Evolutionary conservation across 352 stramenopile genomes (phyloP).

Genomic region (Globisporangium iwayamae): DNA sequence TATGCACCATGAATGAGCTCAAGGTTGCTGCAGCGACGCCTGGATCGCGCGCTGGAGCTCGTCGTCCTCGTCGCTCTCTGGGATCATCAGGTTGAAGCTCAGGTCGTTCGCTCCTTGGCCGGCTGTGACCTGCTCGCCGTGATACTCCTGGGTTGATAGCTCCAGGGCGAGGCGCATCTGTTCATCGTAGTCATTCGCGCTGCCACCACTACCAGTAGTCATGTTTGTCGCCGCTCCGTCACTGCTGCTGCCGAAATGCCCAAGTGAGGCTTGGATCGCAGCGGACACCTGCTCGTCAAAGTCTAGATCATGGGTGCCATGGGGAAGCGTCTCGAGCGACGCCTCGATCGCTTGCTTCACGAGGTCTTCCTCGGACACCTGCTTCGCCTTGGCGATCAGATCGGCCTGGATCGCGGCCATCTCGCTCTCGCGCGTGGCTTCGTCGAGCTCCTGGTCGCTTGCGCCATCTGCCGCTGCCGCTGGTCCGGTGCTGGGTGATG

Average conservation of each 20-base stretch:
- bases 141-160: slow-evolving; percentile 59
- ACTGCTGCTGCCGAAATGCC: slow-evolving; percentile 12
- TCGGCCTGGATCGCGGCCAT: slow-evolving; percentile 72
- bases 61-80: slow-evolving; percentile 62
- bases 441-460: slow-evolving; percentile 30
- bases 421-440: slow-evolving; percentile 66
- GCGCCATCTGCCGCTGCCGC: background rate
- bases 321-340: slow-evolving; percentile 36
- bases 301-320: slow-evolving; percentile 1
- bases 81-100: background rate
- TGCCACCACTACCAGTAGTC: background rate
- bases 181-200: slow-evolving; percentile 43
- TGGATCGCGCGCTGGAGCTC: slow-evolving; percentile 82
- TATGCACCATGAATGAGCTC: background rate
- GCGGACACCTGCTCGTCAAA: slow-evolving; percentile 60
- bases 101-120: background rate
- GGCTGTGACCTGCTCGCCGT: slow-evolving; percentile 11
- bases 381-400: slow-evolving; percentile 60
- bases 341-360: slow-evolving; percentile 63
- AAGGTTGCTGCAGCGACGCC: slow-evolving; percentile 60
- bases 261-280: slow-evolving; percentile 66
- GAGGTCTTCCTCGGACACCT: slow-evolving; percentile 71
- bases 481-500: background rate
- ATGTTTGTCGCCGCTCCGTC: background rate
- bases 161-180: slow-evolving; percentile 56